Percentiles rank a stretch among this genome's conserved stretches.
These are phyloP conservation scores for Clarireedia hainanense DNA, from an alignment of 2,329 filamentous ascomycete species.

Conservation along the genomic window DNA sequence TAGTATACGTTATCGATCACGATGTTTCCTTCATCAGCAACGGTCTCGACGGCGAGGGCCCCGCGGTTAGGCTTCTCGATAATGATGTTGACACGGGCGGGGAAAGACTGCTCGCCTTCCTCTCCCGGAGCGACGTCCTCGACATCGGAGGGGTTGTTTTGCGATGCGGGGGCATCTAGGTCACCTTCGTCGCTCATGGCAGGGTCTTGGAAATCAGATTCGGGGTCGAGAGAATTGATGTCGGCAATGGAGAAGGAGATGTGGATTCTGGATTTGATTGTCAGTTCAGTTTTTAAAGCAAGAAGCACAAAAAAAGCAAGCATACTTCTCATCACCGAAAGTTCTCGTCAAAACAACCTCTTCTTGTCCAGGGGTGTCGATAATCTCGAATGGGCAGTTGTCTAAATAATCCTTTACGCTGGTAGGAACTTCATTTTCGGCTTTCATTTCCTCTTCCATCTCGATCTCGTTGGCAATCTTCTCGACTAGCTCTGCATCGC, in stretches of 20 bases:
- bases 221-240: constrained; percentile 58
- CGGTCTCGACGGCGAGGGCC: constrained; percentile 77
- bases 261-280: constrained; percentile 49
- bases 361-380: constrained; percentile 77
- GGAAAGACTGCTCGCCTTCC: constrained; percentile 50
- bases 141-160: constrained; percentile 47
- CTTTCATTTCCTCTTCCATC: constrained; percentile 73
- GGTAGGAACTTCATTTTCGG: constrained; percentile 61
- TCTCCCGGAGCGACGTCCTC: constrained; percentile 44
- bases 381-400: constrained; percentile 74
- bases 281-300: constrained; percentile 18
- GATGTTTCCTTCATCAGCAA: constrained; percentile 78
- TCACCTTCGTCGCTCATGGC: constrained; percentile 46
- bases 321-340: constrained; percentile 82
- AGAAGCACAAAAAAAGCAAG: constrained; percentile 26
- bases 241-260: constrained; percentile 81
- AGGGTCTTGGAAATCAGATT: constrained; percentile 48
- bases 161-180: constrained; percentile 38
- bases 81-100: constrained; percentile 76
- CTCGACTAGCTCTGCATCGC: constrained; percentile 71
- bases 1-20: constrained; percentile 87
- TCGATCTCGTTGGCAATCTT: constrained; percentile 81
- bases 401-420: constrained; percentile 84
- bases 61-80: constrained; percentile 83
- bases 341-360: constrained; percentile 78